A percentile compares a stretch with the other conserved stretches of the same genome.
These are phyloP conservation scores for Penicillium janthinellum DNA, from an alignment of 2,329 filamentous ascomycete species.

Conservation along the genomic window DNA sequence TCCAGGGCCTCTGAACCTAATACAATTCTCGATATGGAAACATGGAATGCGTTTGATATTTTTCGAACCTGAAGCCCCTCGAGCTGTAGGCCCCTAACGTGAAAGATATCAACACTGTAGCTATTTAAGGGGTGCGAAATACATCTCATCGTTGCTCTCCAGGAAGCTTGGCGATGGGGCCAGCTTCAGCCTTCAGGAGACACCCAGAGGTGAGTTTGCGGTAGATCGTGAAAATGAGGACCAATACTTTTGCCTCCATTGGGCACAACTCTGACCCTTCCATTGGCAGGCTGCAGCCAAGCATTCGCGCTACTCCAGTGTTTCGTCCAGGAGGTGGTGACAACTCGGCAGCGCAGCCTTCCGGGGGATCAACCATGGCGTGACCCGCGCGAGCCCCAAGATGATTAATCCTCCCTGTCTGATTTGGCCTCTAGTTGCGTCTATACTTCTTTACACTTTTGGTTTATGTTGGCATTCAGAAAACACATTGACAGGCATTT, in stretches of 20 bases:
- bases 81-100: no score
- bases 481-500: not conserved
- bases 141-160: no score
- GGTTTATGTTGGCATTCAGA: not conserved
- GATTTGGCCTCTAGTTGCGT: constrained; percentile 19
- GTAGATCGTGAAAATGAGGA: no score
- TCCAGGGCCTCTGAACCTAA: constrained; percentile 3
- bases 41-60: not conserved
- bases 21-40: not conserved
- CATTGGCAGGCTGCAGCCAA: not conserved
- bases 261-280: not conserved
- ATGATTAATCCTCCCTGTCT: constrained; percentile 24
- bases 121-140: not conserved
- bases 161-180: no score
- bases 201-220: no score
- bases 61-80: not conserved
- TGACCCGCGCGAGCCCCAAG: constrained; percentile 14
- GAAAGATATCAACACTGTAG: not conserved
- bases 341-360: constrained; percentile 11
- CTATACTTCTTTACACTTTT: not conserved
- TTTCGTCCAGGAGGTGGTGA: not conserved
- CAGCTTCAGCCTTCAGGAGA: no score
- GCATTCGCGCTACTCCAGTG: not conserved
- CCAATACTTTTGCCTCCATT: no score
- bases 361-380: constrained; percentile 18